These are phyloP conservation scores for Ophiocordyceps camponoti-leonardi DNA, from an alignment of 2,329 filamentous ascomycete genomes.

Conservation along the genomic window DNA sequence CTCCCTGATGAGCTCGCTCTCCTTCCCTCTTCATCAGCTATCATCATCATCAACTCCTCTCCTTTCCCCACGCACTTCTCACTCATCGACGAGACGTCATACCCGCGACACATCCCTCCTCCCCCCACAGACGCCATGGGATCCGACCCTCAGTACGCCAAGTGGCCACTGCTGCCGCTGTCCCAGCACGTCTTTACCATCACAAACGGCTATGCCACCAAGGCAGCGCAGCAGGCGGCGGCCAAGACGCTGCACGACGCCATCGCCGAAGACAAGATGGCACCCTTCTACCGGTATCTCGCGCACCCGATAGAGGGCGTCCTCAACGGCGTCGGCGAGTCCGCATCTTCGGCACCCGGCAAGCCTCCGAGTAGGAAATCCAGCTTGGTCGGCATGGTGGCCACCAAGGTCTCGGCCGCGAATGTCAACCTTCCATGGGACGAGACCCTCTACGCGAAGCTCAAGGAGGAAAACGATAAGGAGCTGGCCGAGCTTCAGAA, in stretches of 20 bases:
- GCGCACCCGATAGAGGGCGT: constrained; percentile 70
- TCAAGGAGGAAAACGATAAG: constrained; percentile 61
- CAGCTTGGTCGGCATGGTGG: constrained; percentile 58
- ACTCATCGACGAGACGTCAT: neutral
- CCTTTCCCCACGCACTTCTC: neutral
- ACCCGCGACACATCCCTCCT: neutral
- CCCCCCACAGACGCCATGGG: constrained; percentile 41
- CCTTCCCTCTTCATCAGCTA: neutral
- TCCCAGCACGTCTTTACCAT: constrained; percentile 76
- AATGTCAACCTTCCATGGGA: constrained; percentile 73
- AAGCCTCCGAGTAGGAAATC: constrained; percentile 50
- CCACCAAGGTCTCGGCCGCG: constrained; percentile 46
- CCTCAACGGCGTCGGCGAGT: constrained; percentile 60
- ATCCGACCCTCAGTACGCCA: constrained; percentile 70
- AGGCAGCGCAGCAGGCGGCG: constrained; percentile 49
- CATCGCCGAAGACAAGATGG: constrained; percentile 73
- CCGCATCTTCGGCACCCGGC: constrained; percentile 26
- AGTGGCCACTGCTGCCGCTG: constrained; percentile 67
- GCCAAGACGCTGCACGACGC: constrained; percentile 65
- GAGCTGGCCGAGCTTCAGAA: constrained; percentile 65
- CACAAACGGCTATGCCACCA: constrained; percentile 59
- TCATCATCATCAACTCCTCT: neutral
- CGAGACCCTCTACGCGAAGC: constrained; percentile 63
- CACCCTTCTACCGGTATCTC: constrained; percentile 69
- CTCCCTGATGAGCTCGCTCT: neutral